phyloP scores from a whole-genome alignment of 2,329 filamentous ascomycete species.

The Talaromyces sp. region DNA sequence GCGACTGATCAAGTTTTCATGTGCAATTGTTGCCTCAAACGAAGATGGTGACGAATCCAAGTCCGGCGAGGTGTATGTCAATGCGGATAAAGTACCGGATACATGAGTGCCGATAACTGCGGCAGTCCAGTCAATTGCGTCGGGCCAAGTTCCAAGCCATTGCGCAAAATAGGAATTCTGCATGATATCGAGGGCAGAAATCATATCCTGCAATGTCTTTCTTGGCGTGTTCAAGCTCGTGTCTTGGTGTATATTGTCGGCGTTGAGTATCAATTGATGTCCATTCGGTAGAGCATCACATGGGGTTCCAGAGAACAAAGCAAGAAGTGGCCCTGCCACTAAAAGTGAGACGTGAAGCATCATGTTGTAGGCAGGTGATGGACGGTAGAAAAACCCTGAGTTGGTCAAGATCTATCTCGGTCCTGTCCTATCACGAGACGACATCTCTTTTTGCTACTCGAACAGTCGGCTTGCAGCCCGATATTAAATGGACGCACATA shows the following conservation, averaged over 20 bases:
- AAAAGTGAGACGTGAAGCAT: neutral
- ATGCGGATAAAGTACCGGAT: conserved; percentile 65
- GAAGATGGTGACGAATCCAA: conserved; percentile 15
- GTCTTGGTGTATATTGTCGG: neutral
- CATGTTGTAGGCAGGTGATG: neutral
- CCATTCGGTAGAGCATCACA: conserved; percentile 3
- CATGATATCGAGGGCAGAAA: conserved; percentile 67
- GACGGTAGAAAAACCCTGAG: neutral
- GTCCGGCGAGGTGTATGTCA: conserved; percentile 55
- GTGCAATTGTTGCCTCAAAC: conserved; percentile 33
- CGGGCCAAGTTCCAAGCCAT: conserved; percentile 77
- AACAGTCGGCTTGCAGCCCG: neutral
- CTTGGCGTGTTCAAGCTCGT: neutral
- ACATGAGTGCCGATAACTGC: conserved; percentile 79
- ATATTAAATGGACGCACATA: neutral
- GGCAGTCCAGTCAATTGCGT: conserved; percentile 87
- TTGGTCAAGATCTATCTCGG: neutral
- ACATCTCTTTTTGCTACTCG: neutral
- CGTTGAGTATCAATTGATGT: neutral
- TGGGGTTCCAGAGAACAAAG: neutral
- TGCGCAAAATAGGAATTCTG: conserved; percentile 73
- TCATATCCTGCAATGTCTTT: conserved; percentile 38
- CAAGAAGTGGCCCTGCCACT: conserved; percentile 6
- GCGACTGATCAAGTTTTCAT: conserved; percentile 75
- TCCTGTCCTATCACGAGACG: neutral